Conservation (phyloP, 176 grass and related monocot genomes). For the Thalia dealbata region DNA sequence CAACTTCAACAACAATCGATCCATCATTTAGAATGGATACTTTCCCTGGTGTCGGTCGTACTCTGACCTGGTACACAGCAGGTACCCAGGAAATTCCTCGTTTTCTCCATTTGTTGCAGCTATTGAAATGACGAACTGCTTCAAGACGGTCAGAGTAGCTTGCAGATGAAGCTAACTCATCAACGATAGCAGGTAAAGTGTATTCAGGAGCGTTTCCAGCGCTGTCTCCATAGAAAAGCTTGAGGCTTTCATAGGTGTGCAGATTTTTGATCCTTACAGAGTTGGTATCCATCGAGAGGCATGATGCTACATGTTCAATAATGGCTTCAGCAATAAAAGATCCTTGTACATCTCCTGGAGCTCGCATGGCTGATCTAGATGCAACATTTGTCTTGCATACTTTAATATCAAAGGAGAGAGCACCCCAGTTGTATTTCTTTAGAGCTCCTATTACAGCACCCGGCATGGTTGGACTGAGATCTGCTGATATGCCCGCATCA, state of each 20-base stretch:
- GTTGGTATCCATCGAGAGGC: conserved; percentile 36
- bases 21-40: conserved; percentile 75
- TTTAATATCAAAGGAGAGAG: conserved; percentile 54
- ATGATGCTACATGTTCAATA: conserved; percentile 57
- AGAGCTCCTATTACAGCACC: conserved; percentile 3
- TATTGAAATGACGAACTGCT: conserved; percentile 34
- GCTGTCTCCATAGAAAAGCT: conserved; percentile 29
- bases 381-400: conserved; percentile 69
- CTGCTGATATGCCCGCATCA: conserved; percentile 49
- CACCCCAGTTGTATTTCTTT: conserved; percentile 80
- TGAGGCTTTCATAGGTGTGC: conserved; percentile 39
- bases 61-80: conserved; percentile 29
- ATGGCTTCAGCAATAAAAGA: conserved; percentile 84
- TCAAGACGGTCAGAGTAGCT: conserved; percentile 25
- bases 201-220: conserved; percentile 39
- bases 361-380: conserved; percentile 47
- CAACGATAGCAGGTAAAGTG: conserved; percentile 45
- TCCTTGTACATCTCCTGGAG: conserved; percentile 62
- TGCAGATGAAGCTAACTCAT: conserved; percentile 28
- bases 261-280: conserved; percentile 44
- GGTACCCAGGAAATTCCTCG: conserved; percentile 40
- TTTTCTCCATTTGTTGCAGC: conserved; percentile 49
- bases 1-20: conserved; percentile 69
- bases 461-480: conserved; percentile 30
- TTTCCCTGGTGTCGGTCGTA: conserved; percentile 36